Evolutionary conservation across 192 early-diverging fungal species (phyloP), one percentile per base, ranked within the genome.

Genomic region (Backusella parvicylindrica): DNA sequence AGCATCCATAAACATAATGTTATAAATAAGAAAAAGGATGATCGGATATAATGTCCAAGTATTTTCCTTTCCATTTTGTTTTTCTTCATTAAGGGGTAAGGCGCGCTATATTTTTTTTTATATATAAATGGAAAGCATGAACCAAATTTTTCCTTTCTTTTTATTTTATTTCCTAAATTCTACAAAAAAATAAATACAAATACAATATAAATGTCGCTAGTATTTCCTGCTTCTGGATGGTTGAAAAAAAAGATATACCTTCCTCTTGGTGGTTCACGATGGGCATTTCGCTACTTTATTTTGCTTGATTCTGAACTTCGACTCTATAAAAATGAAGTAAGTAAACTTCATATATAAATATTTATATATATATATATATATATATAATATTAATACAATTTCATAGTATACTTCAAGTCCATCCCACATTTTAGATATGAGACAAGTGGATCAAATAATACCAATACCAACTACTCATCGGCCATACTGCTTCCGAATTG

Each of bases 261-360:
- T 26, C n/a, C 66, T 12, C 36, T 68, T 68, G 68, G 71, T 60
- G 21, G 53, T 31, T 72, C 71, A 33, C 43, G 76, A 32, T 77
- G 76, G 76, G 43, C 41, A 64, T 68, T 47, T 38, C 70, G 71
- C 1, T 77, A 56, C 35, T 72, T 77, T 32, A 71, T 77, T 26
- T 72, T 77, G 28, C 71, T 77, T 18, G 70, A 72, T 35, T 68
- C 70, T 53, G 76, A 77, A 40, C 35, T 77, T 8, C 63, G 76
- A 13, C 60, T 72, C 18, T 77, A 77, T 68, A 77, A 77, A 32
- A 64, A 66, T 68, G 66, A 68, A 23, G 53, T 60, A 60, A 26
- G n/a, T 28, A 13, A 60, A 60, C 12, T 56, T 23, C 21, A 28
- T 12, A 7, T 23, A 60, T 28, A 60, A 23, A 0, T 13, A n/a